Evolutionary conservation across 345 rosid genomes (phyloP), one percentile per base, ranked within the genome.

Genomic region (Eucalyptus tenuipes): DNA sequence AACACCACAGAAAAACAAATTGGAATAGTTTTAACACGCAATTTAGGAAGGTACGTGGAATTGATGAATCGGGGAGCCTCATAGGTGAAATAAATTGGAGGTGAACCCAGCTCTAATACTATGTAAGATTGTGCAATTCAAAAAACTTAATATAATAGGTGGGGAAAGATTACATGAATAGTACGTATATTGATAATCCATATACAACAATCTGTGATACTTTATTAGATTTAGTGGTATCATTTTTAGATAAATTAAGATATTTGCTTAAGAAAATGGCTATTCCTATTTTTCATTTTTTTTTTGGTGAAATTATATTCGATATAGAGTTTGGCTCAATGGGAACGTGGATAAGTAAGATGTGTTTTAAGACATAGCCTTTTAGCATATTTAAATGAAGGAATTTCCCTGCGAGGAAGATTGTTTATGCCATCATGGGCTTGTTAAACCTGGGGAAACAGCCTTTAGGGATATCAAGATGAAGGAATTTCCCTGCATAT

Each of bases 21-120:
- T 33, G 42, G 2, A 68, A 16, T 1, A 33, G 53, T 68, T 10
- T 6, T 3, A 68, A 68, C 24, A 68, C 0, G 0, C 22, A 66
- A 66, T 2, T 53, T 31, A 15, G 11, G 40, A 31, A 7, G 75
- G 40, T 16, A 66, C 1, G 3, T n/a, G 40, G 42, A 66, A 66
- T 31, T 14, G 22, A 31, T 33, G 80, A 31, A 8, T 0, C 0
- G 22, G 22, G 42, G 6, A 5, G 44, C 4, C 42, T 16, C 2
- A 15, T 22, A 15, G 9, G 79, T 0, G 24, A 68, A 68, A 10
- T 68, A 37, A 31, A 66, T 31, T 7, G 8, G 12, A 16, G 42
- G 42, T 4, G 42, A 31, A 33, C 4, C 22, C 12, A 5, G 7
- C 3, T 68, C 12, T 1, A 37, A 31, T 68, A 4, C 80, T 16